Conservation (phyloP, 306 rosid genomes). For the Rosa persica region DNA sequence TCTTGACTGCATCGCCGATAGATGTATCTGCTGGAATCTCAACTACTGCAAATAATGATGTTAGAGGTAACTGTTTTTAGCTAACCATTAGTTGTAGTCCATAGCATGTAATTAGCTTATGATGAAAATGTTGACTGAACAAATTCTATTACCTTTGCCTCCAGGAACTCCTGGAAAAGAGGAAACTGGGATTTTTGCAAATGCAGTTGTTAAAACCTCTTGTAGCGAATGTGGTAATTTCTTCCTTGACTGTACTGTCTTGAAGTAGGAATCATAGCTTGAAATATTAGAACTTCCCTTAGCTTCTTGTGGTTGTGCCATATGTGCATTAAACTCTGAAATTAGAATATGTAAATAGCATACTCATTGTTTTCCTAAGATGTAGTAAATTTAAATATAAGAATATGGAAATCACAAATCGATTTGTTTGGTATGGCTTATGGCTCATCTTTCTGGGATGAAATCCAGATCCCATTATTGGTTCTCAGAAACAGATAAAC, state of each 20-base stretch:
- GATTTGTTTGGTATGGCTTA: not conserved
- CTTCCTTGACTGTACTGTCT: constrained; percentile 73
- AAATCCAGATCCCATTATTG: not conserved
- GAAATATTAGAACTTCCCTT: constrained; percentile 30
- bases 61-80: constrained; percentile 13
- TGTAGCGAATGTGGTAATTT: constrained; percentile 64
- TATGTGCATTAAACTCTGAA: constrained; percentile 33
- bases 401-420: not conserved
- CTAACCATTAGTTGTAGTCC: constrained; percentile 9
- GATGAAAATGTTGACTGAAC: constrained; percentile 11
- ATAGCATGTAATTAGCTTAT: not conserved
- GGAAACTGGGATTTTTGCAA: constrained; percentile 74
- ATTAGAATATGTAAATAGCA: not conserved
- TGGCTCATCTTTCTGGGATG: not conserved
- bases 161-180: constrained; percentile 74
- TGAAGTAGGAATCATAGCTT: constrained; percentile 68
- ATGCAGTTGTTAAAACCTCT: constrained; percentile 72
- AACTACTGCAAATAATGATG: constrained; percentile 48
- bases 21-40: constrained; percentile 78
- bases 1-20: constrained; percentile 58
- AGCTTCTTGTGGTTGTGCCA: constrained; percentile 50
- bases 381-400: not conserved
- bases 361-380: not conserved
- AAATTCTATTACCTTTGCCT: constrained; percentile 62
- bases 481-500: not conserved